phyloP scores from a whole-genome alignment of 108 stramenopile species.

The Cylindrotheca closterium region DNA sequence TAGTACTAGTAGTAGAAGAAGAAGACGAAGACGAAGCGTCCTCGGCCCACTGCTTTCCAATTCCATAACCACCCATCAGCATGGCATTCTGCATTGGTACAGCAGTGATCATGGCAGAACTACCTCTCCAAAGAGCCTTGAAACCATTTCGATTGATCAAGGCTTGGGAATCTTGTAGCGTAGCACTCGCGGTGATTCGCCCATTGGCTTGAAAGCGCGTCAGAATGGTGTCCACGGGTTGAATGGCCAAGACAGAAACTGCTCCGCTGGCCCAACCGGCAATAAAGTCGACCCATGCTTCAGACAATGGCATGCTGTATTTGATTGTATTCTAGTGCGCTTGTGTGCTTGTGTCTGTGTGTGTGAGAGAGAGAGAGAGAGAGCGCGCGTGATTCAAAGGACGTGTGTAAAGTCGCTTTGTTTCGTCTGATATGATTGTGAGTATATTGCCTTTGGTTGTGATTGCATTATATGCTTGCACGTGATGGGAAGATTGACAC shows the following conservation, averaged over 20 bases:
- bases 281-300: conserved; percentile 70
- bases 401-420: too few species aligned
- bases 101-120: conserved; percentile 77
- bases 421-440: too few species aligned
- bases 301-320: conserved; percentile 34
- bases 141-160: conserved; percentile 50
- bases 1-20: neutral
- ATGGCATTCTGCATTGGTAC: conserved; percentile 85
- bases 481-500: too few species aligned
- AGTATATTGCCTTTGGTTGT: too few species aligned
- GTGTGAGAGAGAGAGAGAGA: too few species aligned
- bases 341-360: too few species aligned
- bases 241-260: conserved; percentile 57
- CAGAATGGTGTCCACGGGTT: conserved; percentile 82
- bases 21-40: neutral
- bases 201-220: conserved; percentile 64
- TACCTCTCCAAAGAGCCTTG: conserved; percentile 64
- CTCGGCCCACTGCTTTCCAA: conserved; percentile 61
- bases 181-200: neutral
- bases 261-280: conserved; percentile 81
- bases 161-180: conserved; percentile 8
- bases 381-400: too few species aligned
- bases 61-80: conserved; percentile 85
- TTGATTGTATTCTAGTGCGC: too few species aligned
- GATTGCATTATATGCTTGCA: too few species aligned